These are phyloP conservation scores for Rhododendron williamsianum DNA, from an alignment of 148 eudicot species.

Conservation along the genomic window DNA sequence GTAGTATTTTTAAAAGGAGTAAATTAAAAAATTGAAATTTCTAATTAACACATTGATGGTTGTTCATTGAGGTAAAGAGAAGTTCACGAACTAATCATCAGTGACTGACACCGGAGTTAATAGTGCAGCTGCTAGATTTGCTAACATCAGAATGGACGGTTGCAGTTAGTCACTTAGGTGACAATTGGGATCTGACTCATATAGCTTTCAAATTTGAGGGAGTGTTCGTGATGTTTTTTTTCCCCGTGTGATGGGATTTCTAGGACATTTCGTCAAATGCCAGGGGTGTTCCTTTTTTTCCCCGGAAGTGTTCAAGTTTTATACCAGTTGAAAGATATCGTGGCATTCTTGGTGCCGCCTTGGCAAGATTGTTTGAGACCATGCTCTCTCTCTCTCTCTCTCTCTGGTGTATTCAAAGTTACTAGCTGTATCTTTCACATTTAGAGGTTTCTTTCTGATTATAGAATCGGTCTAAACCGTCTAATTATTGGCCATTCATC, in stretches of 20 bases:
- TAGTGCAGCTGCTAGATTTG: not conserved
- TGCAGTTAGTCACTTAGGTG: not conserved
- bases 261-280: not conserved
- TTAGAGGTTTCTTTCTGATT: not conserved
- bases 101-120: not conserved
- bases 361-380: not conserved
- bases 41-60: not conserved
- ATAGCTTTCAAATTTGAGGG: not conserved
- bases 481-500: slow-evolving; percentile 12
- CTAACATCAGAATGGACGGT: not conserved
- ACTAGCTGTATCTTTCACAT: not conserved
- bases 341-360: not conserved
- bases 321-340: not conserved
- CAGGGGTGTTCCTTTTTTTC: not conserved
- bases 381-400: not conserved
- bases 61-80: not conserved
- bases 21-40: not conserved
- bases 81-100: not conserved
- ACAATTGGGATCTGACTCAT: not conserved
- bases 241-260: not conserved
- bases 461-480: not conserved
- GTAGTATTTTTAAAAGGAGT: not conserved
- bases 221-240: not conserved
- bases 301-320: not conserved
- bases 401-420: not conserved